Evolutionary conservation across 371 early-diverging fungal species (phyloP).

Genomic region (Racocetra persica): DNA sequence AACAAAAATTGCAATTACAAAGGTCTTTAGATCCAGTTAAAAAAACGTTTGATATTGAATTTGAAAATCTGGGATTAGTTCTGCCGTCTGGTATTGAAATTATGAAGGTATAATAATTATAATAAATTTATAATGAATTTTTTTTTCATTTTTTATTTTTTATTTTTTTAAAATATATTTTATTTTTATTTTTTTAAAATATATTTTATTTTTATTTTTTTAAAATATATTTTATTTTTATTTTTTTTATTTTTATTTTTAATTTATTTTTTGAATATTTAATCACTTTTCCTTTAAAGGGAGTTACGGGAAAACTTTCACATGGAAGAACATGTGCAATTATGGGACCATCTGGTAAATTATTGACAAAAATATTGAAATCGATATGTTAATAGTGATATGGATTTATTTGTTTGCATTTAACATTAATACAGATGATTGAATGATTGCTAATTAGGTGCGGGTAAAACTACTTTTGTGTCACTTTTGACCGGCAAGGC

Average conservation of each 20-base stretch:
- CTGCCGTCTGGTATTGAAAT: slow-evolving; percentile 64
- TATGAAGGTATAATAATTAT: slow-evolving; percentile 49
- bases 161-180: no score
- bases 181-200: no score
- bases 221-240: not conserved
- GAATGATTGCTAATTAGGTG: slow-evolving; percentile 49
- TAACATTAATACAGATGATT: not conserved
- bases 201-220: no score
- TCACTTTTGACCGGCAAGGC: slow-evolving; percentile 65
- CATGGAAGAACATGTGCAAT: slow-evolving; percentile 67
- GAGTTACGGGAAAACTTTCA: slow-evolving; percentile 51
- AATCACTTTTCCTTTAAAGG: not conserved
- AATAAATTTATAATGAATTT: no score
- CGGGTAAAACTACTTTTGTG: slow-evolving; percentile 75
- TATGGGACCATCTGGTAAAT: slow-evolving; percentile 71
- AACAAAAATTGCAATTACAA: slow-evolving; percentile 40
- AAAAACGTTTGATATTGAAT: slow-evolving; percentile 59
- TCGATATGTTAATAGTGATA: not conserved
- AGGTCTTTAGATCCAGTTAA: slow-evolving; percentile 42
- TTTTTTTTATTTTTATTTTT: not conserved
- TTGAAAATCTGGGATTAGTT: slow-evolving; percentile 60
- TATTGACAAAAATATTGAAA: not conserved
- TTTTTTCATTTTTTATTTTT: no score
- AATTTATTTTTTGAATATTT: not conserved
- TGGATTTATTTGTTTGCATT: not conserved